Evolutionary conservation across 257 asterid genomes (phyloP).

Genomic region (Cinchona pubescens): DNA sequence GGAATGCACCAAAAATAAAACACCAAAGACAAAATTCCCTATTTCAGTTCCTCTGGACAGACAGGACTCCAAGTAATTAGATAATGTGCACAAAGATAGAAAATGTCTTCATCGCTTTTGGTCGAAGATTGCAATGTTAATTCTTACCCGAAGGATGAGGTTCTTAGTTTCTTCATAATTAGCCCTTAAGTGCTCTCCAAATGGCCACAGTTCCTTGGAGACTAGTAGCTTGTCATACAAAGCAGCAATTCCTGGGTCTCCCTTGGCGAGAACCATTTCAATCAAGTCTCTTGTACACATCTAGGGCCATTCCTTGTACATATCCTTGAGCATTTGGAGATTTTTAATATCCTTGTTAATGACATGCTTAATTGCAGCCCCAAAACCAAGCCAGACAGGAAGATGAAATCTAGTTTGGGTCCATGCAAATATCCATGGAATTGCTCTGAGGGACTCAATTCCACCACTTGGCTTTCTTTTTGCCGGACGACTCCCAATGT

Average conservation of each 20-base stretch:
- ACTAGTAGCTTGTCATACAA: constrained; percentile 80
- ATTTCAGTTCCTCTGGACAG: not conserved
- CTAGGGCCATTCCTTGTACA: constrained; percentile 95
- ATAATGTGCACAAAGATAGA: not conserved
- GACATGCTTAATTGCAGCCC: constrained; percentile 60
- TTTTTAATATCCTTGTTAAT: constrained; percentile 58
- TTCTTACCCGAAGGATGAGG: constrained; percentile 72
- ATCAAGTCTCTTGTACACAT: constrained; percentile 84
- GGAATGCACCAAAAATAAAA: not conserved
- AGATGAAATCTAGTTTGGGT: constrained; percentile 94
- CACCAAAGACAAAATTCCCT: not conserved
- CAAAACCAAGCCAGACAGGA: constrained; percentile 97
- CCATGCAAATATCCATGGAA: constrained; percentile 99
- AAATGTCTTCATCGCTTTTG: not conserved
- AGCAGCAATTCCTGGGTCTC: constrained; percentile 82
- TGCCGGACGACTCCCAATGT: constrained; percentile 92
- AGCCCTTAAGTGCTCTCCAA: constrained; percentile 63
- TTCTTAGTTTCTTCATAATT: constrained; percentile 59
- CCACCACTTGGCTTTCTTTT: constrained; percentile 94
- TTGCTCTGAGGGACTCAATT: constrained; percentile 87
- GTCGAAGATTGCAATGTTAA: not conserved
- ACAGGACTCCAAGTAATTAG: not conserved
- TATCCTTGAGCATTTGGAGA: constrained; percentile 72
- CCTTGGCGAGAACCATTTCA: constrained; percentile 94
- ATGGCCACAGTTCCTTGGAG: constrained; percentile 53